phyloP scores from a whole-genome alignment of 73 alveolate genomes.

The Diophrys sp. region DNA sequence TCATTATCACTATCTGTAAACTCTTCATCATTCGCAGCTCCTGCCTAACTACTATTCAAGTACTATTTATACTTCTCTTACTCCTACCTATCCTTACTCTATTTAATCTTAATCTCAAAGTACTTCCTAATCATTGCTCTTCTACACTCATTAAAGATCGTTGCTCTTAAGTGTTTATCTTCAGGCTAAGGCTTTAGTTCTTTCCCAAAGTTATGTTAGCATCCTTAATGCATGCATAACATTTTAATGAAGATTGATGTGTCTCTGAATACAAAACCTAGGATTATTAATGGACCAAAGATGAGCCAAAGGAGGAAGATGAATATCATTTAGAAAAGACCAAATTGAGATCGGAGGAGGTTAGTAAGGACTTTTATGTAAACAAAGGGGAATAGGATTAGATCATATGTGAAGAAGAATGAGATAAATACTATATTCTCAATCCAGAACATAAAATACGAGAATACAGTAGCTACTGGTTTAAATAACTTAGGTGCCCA shows the following conservation, averaged over 20 bases:
- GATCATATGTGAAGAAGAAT: constrained; percentile 17
- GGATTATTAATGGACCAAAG: constrained; percentile 10
- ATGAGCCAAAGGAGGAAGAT: constrained; percentile 27
- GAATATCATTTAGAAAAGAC: constrained; percentile 3
- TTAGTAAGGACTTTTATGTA: constrained; percentile 21
- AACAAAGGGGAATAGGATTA: constrained; percentile 21
- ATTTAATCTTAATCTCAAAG: background rate
- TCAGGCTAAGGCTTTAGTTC: background rate
- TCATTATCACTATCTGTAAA: constrained; percentile 10
- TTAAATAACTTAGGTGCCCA: constrained; percentile 4
- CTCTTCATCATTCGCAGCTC: constrained; percentile 4
- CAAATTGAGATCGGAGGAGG: constrained; percentile 6
- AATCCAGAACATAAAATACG: constrained; percentile 32
- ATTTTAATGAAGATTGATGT: background rate
- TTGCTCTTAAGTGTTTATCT: background rate
- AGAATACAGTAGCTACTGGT: background rate
- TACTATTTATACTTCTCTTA: background rate
- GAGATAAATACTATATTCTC: constrained; percentile 26
- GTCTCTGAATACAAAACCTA: constrained; percentile 1
- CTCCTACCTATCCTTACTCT: constrained; percentile 1
- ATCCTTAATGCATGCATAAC: constrained; percentile 14
- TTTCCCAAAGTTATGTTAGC: background rate
- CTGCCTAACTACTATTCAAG: background rate
- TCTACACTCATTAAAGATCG: background rate
- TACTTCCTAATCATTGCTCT: background rate